Conservation (phyloP, 2,329 filamentous ascomycete genomes). For the Chalaropsis thielavioides region DNA sequence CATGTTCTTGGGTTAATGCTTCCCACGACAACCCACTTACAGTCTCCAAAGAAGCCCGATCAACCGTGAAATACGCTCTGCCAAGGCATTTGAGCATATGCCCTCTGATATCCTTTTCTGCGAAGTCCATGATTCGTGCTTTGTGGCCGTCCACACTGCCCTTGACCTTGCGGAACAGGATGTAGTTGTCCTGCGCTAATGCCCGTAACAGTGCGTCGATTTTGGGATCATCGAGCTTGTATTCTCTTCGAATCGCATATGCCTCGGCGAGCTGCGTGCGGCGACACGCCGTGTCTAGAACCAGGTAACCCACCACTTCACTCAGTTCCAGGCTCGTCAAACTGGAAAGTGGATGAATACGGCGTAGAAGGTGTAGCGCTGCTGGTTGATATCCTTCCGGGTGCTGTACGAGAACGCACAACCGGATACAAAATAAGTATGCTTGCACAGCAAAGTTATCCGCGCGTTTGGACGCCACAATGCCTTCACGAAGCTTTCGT, state of each 20-base stretch:
- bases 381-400: conserved; percentile 85
- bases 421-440: conserved; percentile 81
- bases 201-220: conserved; percentile 55
- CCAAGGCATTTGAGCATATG: conserved; percentile 80
- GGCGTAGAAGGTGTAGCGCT: conserved; percentile 60
- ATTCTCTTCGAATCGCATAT: conserved; percentile 47
- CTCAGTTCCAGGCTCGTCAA: conserved; percentile 58
- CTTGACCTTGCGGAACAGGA: conserved; percentile 58
- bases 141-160: conserved; percentile 66
- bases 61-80: conserved; percentile 61
- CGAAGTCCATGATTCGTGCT: conserved; percentile 66
- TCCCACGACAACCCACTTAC: conserved; percentile 58
- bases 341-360: conserved; percentile 52
- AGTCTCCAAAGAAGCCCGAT: conserved; percentile 53
- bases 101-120: conserved; percentile 55
- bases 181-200: conserved; percentile 69
- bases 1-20: conserved; percentile 49
- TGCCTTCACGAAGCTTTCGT: conserved; percentile 80
- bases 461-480: conserved; percentile 60
- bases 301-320: conserved; percentile 66
- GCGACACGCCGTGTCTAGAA: conserved; percentile 80
- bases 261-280: conserved; percentile 61
- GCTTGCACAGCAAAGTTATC: conserved; percentile 76
- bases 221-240: conserved; percentile 49
- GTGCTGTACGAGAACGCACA: conserved; percentile 66